These are phyloP conservation scores for Naganishia friedmannii DNA, from an alignment of 768 basidiomycete genomes.

Conservation along the genomic window DNA sequence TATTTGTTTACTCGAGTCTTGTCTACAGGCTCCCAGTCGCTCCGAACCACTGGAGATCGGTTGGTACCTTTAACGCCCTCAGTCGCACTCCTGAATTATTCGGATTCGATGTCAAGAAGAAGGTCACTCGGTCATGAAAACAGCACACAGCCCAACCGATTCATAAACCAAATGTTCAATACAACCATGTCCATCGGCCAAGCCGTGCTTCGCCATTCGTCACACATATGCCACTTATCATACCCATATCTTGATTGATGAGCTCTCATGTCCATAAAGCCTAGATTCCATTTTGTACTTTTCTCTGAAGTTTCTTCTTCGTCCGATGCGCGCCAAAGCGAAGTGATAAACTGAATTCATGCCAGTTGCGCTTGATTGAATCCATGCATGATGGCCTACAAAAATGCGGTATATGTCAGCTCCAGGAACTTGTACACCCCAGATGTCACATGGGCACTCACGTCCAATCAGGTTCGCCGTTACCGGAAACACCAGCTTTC, in stretches of 20 bases:
- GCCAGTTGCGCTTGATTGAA: conserved; percentile 46
- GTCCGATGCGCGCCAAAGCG: conserved; percentile 48
- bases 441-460: conserved; percentile 36
- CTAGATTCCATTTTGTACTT: conserved; percentile 34
- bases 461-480: conserved; percentile 44
- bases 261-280: neutral
- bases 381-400: conserved; percentile 44
- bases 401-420: neutral
- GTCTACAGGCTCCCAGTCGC: neutral
- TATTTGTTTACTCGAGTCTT: too few relatives aligned
- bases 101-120: neutral
- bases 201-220: neutral
- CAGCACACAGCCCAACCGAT: neutral
- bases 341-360: conserved; percentile 45
- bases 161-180: neutral
- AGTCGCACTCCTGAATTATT: neutral
- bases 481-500: conserved; percentile 25
- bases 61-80: neutral
- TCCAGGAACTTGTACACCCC: neutral
- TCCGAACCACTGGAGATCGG: neutral
- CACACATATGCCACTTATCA: neutral
- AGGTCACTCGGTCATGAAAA: neutral
- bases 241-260: neutral
- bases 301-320: conserved; percentile 49
- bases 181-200: neutral